Percentiles rank a stretch among this genome's conserved stretches.
Evolutionary conservation across 371 early-diverging fungal genomes (phyloP).

Genomic region (Mortierella sp.): DNA sequence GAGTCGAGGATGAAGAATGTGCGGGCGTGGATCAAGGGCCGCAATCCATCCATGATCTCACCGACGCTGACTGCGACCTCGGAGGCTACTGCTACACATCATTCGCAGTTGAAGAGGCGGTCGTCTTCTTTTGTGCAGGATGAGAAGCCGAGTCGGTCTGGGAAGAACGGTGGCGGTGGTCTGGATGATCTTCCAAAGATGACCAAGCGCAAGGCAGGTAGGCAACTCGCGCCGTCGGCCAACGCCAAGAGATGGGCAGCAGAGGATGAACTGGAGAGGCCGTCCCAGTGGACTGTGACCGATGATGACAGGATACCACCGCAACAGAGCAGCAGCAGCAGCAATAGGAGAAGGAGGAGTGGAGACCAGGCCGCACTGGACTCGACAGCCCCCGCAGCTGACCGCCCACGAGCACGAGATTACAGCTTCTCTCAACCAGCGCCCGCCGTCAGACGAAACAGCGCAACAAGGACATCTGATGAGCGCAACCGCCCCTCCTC

Average conservation of each 20-base stretch:
- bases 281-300: neutral
- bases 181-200: neutral
- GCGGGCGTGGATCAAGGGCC: slow-evolving; percentile 43
- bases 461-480: neutral
- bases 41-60: slow-evolving; percentile 42
- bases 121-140: neutral
- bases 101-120: neutral
- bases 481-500: neutral
- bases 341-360: neutral
- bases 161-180: slow-evolving; percentile 15
- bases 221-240: slow-evolving; percentile 29
- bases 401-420: neutral
- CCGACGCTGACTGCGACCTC: slow-evolving; percentile 37
- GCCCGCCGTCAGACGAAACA: neutral
- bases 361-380: neutral
- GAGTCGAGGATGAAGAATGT: slow-evolving; percentile 48
- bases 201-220: slow-evolving; percentile 28
- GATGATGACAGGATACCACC: neutral
- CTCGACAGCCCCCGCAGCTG: neutral
- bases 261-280: neutral
- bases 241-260: slow-evolving; percentile 25
- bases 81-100: neutral
- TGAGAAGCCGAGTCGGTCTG: neutral
- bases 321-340: neutral
- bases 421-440: neutral